These are phyloP conservation scores for Rhytidhysteron rufulum DNA, from an alignment of 2,329 filamentous ascomycete genomes.

Conservation along the genomic window DNA sequence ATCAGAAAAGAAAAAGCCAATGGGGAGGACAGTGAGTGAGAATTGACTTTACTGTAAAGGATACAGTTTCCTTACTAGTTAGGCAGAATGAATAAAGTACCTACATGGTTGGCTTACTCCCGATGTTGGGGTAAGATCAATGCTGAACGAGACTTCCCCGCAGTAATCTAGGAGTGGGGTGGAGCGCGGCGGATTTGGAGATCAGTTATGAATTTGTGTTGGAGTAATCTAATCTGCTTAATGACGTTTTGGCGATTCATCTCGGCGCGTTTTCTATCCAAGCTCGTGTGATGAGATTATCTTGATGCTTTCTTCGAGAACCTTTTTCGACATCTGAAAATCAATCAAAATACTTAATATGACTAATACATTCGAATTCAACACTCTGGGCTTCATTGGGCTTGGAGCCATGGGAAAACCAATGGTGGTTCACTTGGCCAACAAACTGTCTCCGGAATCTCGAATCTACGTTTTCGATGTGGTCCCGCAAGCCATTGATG, in stretches of 20 bases:
- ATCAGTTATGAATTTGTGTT: no score
- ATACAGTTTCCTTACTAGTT: conserved; percentile 1
- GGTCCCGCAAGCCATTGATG: conserved; percentile 39
- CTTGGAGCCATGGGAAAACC: conserved; percentile 55
- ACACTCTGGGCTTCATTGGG: conserved; percentile 49
- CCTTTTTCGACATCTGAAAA: background rate
- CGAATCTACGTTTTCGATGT: conserved; percentile 50
- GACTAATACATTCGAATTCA: conserved; percentile 17
- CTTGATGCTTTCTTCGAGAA: background rate
- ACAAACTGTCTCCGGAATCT: conserved; percentile 42
- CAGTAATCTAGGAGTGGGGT: conserved; percentile 4
- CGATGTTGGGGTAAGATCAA: conserved; percentile 2
- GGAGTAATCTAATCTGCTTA: no score
- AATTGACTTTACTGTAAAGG: background rate
- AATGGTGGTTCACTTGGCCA: conserved; percentile 50
- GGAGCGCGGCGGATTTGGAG: conserved; percentile 1
- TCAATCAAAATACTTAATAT: conserved; percentile 10
- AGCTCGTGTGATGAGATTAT: conserved; percentile 1
- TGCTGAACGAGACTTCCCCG: background rate
- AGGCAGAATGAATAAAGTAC: conserved; percentile 1
- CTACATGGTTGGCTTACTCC: conserved; percentile 1
- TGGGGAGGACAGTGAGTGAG: background rate
- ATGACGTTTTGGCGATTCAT: no score
- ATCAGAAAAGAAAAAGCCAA: background rate
- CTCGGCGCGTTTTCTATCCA: no score